These are phyloP conservation scores for Ilex aquifolium DNA, from an alignment of 257 asterid species.

Conservation along the genomic window DNA sequence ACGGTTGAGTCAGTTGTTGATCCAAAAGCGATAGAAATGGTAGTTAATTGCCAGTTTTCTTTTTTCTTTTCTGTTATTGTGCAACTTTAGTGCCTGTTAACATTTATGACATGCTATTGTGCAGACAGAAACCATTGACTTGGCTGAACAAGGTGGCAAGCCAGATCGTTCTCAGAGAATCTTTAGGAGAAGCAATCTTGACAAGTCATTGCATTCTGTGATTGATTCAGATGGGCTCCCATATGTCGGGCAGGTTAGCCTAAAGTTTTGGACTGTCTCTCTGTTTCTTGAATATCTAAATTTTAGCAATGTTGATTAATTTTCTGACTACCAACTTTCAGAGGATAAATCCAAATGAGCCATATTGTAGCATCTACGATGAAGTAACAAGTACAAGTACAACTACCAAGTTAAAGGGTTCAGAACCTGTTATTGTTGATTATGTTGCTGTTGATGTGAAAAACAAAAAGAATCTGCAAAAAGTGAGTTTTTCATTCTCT, in stretches of 20 bases:
- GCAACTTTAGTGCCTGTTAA: neutral
- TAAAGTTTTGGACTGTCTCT: neutral
- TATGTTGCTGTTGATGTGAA: constrained; percentile 83
- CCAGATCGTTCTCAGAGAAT: constrained; percentile 42
- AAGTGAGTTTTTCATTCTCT: constrained; percentile 43
- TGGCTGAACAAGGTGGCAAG: constrained; percentile 47
- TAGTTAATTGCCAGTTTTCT: neutral
- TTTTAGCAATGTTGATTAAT: constrained; percentile 2
- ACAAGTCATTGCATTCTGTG: constrained; percentile 45
- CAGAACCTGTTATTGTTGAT: constrained; percentile 78
- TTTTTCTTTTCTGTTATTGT: constrained; percentile 3
- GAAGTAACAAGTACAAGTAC: constrained; percentile 39
- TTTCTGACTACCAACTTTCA: constrained; percentile 30
- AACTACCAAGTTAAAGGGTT: constrained; percentile 47
- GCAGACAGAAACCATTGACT: constrained; percentile 92
- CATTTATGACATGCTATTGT: constrained; percentile 19
- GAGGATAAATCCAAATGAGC: constrained; percentile 62
- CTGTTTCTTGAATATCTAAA: neutral
- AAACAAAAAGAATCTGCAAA: constrained; percentile 50
- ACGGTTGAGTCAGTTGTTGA: too few species aligned
- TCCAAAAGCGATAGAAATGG: too few species aligned
- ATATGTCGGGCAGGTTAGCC: constrained; percentile 81
- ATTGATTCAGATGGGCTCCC: constrained; percentile 97
- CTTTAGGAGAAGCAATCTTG: constrained; percentile 70
- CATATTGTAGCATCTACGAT: constrained; percentile 65